Base-by-base conservation (phyloP, 495 filamentous ascomycete species). In the Cercophora newfieldiana region DNA sequence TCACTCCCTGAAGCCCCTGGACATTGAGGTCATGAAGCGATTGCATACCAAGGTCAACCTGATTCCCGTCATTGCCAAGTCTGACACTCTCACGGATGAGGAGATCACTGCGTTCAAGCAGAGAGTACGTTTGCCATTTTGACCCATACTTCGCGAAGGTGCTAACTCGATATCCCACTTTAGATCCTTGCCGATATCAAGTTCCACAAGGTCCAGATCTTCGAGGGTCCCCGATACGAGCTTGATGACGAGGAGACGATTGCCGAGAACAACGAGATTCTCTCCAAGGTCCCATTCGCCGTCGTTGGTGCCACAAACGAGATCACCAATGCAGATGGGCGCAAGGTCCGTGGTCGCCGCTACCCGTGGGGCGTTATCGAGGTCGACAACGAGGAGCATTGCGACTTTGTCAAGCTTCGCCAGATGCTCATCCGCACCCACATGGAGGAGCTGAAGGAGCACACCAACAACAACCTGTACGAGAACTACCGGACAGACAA, bases 381-480 rank as follows among this genome's bases (percentile, higher is more conserved):
- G 81, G 95, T 99, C 68, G 95, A 99, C 81, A 99, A 99, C 78
- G 96, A 98, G 85, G 95, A 99, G 78, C 95, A 99, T 84, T 99
- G 95, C 79, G 95, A 99, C 80, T 99, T 99, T 68, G 96, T 98
- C 81, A 99, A 99, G 87, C 87, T 99, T 59, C 93, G 95, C 73
- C 95, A 99, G 79, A 99, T 99, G 95, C 88, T 99, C 72, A 98
- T 99, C 81, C 92, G 95, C 80, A 99, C 95, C 65, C 95, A 99
- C 87, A 99, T 99, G 95, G 95, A 99, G 76, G 95, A 99, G 83
- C 92, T 99, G 81, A 99, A 99, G 88, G 95, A 99, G 85, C 92
- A 98, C 86, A 99, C 95, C 79, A 99, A 97, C 89, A 98, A 99
- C 84, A 85, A 85, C 67, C 85, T 99, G 67, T 99, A 99, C 82